phyloP scores from a whole-genome alignment of 176 grass and related monocot species.

The Secale cereale region DNA sequence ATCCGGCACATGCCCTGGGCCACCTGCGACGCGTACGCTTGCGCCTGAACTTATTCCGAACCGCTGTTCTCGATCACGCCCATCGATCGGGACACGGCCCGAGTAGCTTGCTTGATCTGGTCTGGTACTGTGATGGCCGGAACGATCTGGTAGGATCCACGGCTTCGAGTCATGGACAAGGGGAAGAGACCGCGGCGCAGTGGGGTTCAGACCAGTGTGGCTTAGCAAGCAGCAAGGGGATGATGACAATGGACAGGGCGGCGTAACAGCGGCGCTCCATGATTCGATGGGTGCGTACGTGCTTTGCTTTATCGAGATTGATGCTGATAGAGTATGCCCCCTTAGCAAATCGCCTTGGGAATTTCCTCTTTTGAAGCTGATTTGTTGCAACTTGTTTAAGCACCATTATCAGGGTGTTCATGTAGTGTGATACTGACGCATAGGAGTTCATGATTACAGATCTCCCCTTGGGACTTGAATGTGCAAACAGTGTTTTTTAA shows the following conservation, averaged over 20 bases:
- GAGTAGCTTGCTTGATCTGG: background rate
- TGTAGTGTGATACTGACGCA: background rate
- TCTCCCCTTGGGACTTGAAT: background rate
- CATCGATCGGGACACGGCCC: background rate
- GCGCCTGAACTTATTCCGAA: constrained; percentile 42
- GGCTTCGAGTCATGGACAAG: constrained; percentile 36
- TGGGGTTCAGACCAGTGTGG: constrained; percentile 12
- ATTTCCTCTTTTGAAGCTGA: constrained; percentile 8
- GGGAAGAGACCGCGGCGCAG: constrained; percentile 31
- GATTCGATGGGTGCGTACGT: background rate
- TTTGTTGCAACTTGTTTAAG: constrained; percentile 3
- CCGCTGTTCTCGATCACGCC: constrained; percentile 31
- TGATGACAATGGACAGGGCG: constrained; percentile 14
- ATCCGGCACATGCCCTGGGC: constrained; percentile 36
- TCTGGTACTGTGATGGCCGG: background rate
- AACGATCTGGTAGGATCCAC: constrained; percentile 25
- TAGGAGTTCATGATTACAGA: constrained; percentile 10
- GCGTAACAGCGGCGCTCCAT: background rate
- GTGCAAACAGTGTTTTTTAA: background rate
- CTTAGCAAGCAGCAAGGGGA: constrained; percentile 3
- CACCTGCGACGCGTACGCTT: constrained; percentile 37
- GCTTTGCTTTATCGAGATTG: constrained; percentile 12
- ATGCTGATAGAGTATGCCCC: background rate
- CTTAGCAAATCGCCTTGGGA: background rate
- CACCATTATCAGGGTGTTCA: constrained; percentile 13